Evolutionary conservation across 148 eudicot genomes (phyloP).

Genomic region (Gaultheria prostrata): DNA sequence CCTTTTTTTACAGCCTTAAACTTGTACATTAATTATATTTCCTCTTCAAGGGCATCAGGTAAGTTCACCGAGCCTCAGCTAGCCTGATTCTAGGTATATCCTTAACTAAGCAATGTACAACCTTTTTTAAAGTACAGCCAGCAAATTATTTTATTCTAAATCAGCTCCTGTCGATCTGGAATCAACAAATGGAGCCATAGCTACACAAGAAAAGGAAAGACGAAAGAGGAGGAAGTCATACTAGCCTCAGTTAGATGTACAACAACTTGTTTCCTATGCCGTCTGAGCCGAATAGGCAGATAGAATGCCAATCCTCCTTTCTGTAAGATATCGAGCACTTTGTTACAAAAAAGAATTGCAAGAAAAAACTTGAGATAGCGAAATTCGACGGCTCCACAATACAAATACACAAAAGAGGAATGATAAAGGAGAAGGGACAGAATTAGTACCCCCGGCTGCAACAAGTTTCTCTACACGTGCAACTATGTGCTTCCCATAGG

Average conservation of each 20-base stretch:
- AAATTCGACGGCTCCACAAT: background rate
- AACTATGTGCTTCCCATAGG: constrained; percentile 92
- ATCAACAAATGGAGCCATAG: constrained; percentile 24
- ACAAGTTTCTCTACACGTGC: constrained; percentile 97
- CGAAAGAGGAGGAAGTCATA: constrained; percentile 20
- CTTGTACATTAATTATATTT: constrained; percentile 9
- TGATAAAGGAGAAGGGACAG: background rate
- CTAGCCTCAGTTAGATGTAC: constrained; percentile 73
- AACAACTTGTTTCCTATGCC: constrained; percentile 37
- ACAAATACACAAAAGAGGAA: background rate
- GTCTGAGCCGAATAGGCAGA: constrained; percentile 45
- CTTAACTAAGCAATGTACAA: constrained; percentile 78
- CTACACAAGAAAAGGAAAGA: constrained; percentile 6
- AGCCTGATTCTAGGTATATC: constrained; percentile 50
- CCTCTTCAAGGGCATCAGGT: constrained; percentile 5
- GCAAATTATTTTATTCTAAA: constrained; percentile 51
- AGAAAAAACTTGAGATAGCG: background rate
- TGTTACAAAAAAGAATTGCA: background rate
- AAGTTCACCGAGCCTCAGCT: constrained; percentile 23
- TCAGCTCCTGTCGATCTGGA: constrained; percentile 32
- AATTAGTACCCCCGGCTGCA: constrained; percentile 77
- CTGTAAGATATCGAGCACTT: constrained; percentile 33
- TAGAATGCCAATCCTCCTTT: constrained; percentile 40
- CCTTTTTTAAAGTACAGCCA: constrained; percentile 42
- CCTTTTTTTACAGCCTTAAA: constrained; percentile 26